Percentiles rank a stretch among this genome's conserved stretches.
These are phyloP conservation scores for Clarireedia hainanense DNA, from an alignment of 2,329 filamentous ascomycete genomes.

Conservation along the genomic window DNA sequence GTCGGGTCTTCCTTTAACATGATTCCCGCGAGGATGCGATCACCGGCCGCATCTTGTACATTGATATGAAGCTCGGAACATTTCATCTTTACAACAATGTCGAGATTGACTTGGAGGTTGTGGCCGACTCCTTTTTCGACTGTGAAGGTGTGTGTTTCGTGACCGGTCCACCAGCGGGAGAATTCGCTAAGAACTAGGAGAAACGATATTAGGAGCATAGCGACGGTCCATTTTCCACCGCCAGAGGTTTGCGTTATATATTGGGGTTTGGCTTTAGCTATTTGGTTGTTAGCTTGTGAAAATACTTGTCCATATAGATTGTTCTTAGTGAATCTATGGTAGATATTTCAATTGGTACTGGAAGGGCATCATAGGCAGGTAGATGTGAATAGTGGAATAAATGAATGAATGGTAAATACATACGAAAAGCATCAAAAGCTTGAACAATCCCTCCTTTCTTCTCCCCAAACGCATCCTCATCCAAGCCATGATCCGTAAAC, in stretches of 20 bases:
- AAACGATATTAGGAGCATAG: constrained; percentile 66
- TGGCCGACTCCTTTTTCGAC: constrained; percentile 89
- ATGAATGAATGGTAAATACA: constrained; percentile 31
- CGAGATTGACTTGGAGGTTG: constrained; percentile 87
- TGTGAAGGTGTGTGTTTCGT: constrained; percentile 81
- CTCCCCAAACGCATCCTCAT: constrained; percentile 75
- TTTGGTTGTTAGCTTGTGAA: neutral
- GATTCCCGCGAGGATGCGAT: constrained; percentile 77
- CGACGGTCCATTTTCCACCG: constrained; percentile 89
- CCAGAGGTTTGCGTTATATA: constrained; percentile 78
- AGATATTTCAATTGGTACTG: neutral
- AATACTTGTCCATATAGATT: neutral
- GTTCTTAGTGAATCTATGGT: neutral
- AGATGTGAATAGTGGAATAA: neutral
- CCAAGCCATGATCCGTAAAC: constrained; percentile 60
- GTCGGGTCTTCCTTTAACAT: constrained; percentile 70
- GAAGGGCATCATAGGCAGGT: neutral
- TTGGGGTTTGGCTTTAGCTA: constrained; percentile 92
- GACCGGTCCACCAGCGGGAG: constrained; percentile 72
- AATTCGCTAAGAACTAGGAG: constrained; percentile 74
- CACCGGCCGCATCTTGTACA: constrained; percentile 90
- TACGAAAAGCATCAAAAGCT: constrained; percentile 97
- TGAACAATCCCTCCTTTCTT: constrained; percentile 62
- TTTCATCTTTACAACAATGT: constrained; percentile 83
- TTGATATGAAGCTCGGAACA: constrained; percentile 90